These are phyloP conservation scores for Limnanthes douglasii DNA, from an alignment of 345 rosid species.

Conservation along the genomic window DNA sequence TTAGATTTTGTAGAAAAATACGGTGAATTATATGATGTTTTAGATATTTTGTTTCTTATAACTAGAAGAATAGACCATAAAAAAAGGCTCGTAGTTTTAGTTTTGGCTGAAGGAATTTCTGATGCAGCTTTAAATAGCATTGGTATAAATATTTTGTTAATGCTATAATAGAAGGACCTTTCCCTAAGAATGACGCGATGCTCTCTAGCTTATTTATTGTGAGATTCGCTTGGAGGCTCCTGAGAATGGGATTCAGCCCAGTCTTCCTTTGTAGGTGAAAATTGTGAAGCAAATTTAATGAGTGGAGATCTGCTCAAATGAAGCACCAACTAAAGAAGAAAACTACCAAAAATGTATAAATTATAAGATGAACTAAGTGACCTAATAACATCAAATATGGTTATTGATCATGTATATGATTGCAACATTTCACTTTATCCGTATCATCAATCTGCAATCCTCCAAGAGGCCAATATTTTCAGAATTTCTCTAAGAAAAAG, in stretches of 20 bases:
- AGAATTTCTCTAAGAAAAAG: constrained; percentile 54
- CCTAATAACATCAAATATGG: too few species aligned
- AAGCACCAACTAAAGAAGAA: constrained; percentile 35
- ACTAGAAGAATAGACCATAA: too few species aligned
- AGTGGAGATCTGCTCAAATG: constrained; percentile 46
- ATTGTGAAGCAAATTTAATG: constrained; percentile 40
- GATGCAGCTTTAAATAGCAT: too few species aligned
- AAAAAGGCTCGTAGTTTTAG: too few species aligned
- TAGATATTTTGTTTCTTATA: too few species aligned
- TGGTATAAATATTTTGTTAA: constrained; percentile 52
- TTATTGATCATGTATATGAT: too few species aligned
- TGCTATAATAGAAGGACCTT: constrained; percentile 33
- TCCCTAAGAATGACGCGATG: constrained; percentile 29
- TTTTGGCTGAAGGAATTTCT: too few species aligned
- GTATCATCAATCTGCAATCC: constrained; percentile 32
- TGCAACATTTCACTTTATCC: too few species aligned
- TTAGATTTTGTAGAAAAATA: too few species aligned
- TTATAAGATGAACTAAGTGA: constrained; percentile 11
- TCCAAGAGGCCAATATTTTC: constrained; percentile 80
- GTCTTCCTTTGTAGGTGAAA: constrained; percentile 48
- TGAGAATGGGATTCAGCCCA: constrained; percentile 40
- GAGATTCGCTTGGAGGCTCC: constrained; percentile 91
- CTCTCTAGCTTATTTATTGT: constrained; percentile 61
- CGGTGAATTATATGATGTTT: too few species aligned
- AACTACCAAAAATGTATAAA: constrained; percentile 12